Percentiles rank a stretch among this genome's conserved stretches.
Evolutionary conservation across 2,329 filamentous ascomycete species (phyloP).

Genomic region (Fusarium chlamydosporum): DNA sequence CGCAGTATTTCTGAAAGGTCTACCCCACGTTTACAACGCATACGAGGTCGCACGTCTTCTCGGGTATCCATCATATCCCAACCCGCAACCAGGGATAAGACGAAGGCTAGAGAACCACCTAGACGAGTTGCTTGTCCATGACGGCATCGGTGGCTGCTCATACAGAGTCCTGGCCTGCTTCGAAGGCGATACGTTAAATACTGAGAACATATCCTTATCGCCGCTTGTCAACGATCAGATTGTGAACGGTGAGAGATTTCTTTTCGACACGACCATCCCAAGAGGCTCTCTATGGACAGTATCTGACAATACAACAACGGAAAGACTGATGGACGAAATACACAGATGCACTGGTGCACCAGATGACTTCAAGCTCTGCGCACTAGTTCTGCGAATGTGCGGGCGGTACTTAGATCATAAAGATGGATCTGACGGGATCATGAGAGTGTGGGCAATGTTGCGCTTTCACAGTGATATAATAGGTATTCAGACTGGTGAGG

Average conservation of each 20-base stretch:
- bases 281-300: no score
- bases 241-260: neutral
- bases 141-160: neutral
- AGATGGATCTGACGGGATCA: neutral
- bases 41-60: neutral
- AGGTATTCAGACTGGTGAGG: no score
- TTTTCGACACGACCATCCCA: fast-evolving
- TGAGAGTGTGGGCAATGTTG: neutral
- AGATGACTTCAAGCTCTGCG: neutral
- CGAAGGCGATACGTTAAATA: neutral
- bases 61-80: fast-evolving
- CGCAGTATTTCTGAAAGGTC: constrained; percentile 6
- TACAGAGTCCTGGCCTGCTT: constrained; percentile 11
- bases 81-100: fast-evolving
- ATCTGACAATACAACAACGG: neutral
- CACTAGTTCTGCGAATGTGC: neutral
- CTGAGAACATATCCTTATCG: neutral
- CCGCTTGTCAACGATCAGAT: fast-evolving
- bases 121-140: neutral
- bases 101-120: fast-evolving
- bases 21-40: constrained; percentile 1
- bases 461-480: no score
- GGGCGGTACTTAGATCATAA: neutral
- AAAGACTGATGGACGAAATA: neutral
- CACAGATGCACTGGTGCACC: neutral